phyloP scores from a whole-genome alignment of 1,284 basidiomycete species.

The Rugiboletus extremiorientalis region DNA sequence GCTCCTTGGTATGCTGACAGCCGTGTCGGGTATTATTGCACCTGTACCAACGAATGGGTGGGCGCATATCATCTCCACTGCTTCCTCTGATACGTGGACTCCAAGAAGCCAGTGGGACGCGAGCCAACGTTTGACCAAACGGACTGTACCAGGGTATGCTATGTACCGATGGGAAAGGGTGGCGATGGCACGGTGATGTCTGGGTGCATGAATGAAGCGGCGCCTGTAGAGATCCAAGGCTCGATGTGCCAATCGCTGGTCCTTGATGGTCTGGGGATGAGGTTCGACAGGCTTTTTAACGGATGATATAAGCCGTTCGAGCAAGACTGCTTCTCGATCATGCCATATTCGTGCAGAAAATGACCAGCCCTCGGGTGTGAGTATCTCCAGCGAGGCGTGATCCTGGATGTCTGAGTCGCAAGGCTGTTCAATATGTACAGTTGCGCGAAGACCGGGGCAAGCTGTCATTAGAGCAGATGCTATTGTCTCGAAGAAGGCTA shows the following conservation, averaged over 20 bases:
- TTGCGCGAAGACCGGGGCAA: constrained; percentile 52
- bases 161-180: constrained; percentile 79
- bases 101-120: constrained; percentile 85
- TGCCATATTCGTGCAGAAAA: constrained; percentile 87
- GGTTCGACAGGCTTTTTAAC: constrained; percentile 27
- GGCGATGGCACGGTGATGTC: constrained; percentile 85
- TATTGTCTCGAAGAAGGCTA: constrained; percentile 86
- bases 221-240: constrained; percentile 62
- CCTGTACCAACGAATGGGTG: constrained; percentile 49
- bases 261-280: constrained; percentile 7
- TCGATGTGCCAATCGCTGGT: constrained; percentile 50
- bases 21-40: constrained; percentile 12
- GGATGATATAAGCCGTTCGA: constrained; percentile 65
- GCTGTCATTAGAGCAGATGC: constrained; percentile 61
- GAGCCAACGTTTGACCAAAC: constrained; percentile 93
- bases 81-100: constrained; percentile 71
- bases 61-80: constrained; percentile 84
- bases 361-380: constrained; percentile 84
- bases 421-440: constrained; percentile 57
- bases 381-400: constrained; percentile 71
- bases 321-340: constrained; percentile 80
- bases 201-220: constrained; percentile 76
- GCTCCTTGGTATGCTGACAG: constrained; percentile 51
- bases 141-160: constrained; percentile 81
- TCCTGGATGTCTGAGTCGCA: constrained; percentile 64